A percentile compares a stretch with the other conserved stretches of the same genome.
Evolutionary conservation across 805 yeast species (phyloP).

Genomic region (Cyberlindnera xishuangbannaensis): DNA sequence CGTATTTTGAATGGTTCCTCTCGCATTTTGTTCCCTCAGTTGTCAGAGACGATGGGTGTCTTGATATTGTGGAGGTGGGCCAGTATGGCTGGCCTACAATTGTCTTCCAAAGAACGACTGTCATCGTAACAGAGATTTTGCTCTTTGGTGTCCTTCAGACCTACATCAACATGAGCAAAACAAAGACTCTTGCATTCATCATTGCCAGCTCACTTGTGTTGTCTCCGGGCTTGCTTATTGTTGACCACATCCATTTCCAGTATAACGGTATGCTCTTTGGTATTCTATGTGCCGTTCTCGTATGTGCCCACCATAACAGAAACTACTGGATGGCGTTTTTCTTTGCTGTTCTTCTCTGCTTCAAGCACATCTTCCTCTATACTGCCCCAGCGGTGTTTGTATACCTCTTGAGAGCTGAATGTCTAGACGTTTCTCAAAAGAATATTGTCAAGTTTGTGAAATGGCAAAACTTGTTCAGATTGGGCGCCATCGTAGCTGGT

Average conservation of each 20-base stretch:
- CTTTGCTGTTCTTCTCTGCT: constrained; percentile 77
- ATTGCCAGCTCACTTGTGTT: constrained; percentile 76
- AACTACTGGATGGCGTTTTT: constrained; percentile 57
- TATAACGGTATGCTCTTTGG: constrained; percentile 95
- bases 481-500: constrained; percentile 56
- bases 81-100: constrained; percentile 73
- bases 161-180: constrained; percentile 48
- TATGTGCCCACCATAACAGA: constrained; percentile 55
- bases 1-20: constrained; percentile 84
- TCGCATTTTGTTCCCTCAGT: constrained; percentile 61
- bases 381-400: constrained; percentile 92
- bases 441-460: constrained; percentile 33
- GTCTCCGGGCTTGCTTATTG: constrained; percentile 84
- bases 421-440: constrained; percentile 34
- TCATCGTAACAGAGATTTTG: constrained; percentile 68
- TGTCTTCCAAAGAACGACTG: constrained; percentile 76
- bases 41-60: constrained; percentile 70
- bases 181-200: constrained; percentile 49
- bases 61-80: constrained; percentile 62
- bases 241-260: constrained; percentile 96
- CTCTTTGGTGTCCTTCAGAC: constrained; percentile 67
- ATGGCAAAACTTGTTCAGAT: constrained; percentile 53
- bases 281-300: constrained; percentile 64
- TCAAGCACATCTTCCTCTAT: constrained; percentile 90
- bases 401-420: constrained; percentile 70